Conservation (phyloP, 805 yeast genomes). For the Nakazawaea siamensis region DNA sequence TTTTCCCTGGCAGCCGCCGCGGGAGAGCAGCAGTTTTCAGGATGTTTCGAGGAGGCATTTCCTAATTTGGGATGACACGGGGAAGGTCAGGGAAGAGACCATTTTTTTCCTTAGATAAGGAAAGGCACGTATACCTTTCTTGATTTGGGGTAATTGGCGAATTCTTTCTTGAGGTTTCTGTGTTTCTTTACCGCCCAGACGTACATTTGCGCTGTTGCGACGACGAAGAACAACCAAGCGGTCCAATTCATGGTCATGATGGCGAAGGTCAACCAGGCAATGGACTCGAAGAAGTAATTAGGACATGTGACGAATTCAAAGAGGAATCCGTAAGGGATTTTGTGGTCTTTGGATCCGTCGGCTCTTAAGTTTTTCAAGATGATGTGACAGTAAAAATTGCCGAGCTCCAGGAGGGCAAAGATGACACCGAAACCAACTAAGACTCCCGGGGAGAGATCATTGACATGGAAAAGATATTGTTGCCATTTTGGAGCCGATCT, state of each 20-base stretch:
- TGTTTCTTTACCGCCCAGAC: conserved; percentile 90
- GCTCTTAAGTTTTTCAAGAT: conserved; percentile 53
- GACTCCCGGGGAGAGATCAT: conserved; percentile 25
- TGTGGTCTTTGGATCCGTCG: conserved; percentile 48
- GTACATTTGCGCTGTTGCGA: conserved; percentile 79
- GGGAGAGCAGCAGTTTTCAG: no score
- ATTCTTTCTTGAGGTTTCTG: conserved; percentile 52
- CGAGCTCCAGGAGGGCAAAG: conserved; percentile 56
- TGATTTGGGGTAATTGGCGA: conserved; percentile 73
- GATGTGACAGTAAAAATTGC: conserved; percentile 67
- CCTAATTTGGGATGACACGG: not conserved
- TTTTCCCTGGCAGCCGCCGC: not conserved
- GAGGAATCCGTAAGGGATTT: conserved; percentile 78
- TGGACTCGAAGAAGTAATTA: conserved; percentile 82
- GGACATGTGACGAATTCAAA: conserved; percentile 83
- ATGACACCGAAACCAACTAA: conserved; percentile 28
- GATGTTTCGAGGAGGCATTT: not conserved
- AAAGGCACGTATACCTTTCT: conserved; percentile 79
- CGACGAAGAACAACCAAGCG: conserved; percentile 59
- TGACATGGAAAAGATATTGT: conserved; percentile 34
- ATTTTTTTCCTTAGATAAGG: conserved; percentile 47
- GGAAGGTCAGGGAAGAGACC: not conserved
- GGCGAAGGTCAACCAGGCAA: conserved; percentile 68
- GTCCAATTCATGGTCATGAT: conserved; percentile 72
- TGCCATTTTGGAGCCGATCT: conserved; percentile 11